Evolutionary conservation across 352 stramenopile genomes (phyloP).

Genomic region (Phytophthora kernoviae): DNA sequence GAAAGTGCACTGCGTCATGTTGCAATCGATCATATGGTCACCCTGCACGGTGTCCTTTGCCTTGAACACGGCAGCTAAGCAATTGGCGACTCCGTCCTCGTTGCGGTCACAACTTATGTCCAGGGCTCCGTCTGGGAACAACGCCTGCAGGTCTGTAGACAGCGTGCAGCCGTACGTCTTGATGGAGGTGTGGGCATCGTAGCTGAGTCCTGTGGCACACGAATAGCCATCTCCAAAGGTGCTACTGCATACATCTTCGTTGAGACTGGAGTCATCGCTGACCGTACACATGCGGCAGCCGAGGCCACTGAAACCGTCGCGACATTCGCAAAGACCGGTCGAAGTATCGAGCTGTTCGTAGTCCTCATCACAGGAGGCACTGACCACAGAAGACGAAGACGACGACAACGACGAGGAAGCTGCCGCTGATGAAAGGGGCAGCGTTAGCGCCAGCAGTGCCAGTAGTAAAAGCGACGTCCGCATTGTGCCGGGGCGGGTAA

Average conservation of each 20-base stretch:
- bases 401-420: slow-evolving; percentile 8
- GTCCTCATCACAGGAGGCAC: slow-evolving; percentile 47
- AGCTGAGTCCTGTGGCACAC: slow-evolving; percentile 56
- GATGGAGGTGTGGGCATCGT: slow-evolving; percentile 33
- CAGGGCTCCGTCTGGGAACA: slow-evolving; percentile 70
- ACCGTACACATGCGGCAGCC: slow-evolving; percentile 66
- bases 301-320: slow-evolving; percentile 59
- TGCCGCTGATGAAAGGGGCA: background rate
- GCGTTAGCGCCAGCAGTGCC: background rate
- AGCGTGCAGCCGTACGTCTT: slow-evolving; percentile 78
- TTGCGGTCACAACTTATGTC: slow-evolving; percentile 60
- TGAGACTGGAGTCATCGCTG: background rate
- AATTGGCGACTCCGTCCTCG: slow-evolving; percentile 36
- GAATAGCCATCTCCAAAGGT: slow-evolving; percentile 36
- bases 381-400: slow-evolving; percentile 5
- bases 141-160: slow-evolving; percentile 46
- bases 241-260: slow-evolving; percentile 29
- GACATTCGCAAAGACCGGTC: slow-evolving; percentile 60
- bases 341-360: slow-evolving; percentile 64
- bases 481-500: background rate
- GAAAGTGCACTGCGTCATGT: slow-evolving; percentile 58
- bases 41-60: slow-evolving; percentile 41
- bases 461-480: slow-evolving; percentile 4
- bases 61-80: slow-evolving; percentile 72
- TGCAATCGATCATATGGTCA: slow-evolving; percentile 71